These are phyloP conservation scores for Neurospora terricola DNA, from an alignment of 495 filamentous ascomycete genomes.

Conservation along the genomic window DNA sequence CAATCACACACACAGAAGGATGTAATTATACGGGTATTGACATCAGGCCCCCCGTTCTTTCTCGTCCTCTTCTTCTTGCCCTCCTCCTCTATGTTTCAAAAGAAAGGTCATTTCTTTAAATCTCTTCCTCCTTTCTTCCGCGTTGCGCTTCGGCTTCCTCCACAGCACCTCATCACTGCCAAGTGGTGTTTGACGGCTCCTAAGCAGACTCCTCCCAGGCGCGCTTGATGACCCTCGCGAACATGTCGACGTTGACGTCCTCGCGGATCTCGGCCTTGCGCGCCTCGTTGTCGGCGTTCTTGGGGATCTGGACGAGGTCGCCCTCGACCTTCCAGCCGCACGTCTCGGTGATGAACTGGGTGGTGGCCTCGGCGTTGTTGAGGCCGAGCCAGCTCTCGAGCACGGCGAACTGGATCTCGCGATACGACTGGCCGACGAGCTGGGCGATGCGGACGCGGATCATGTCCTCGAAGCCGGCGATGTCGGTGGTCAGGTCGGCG, in stretches of 20 bases:
- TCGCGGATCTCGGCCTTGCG: constrained; percentile 93
- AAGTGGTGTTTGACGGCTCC: background rate
- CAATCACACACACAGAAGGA: constrained; percentile 4
- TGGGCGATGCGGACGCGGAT: constrained; percentile 87
- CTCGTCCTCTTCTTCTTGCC: constrained; percentile 1
- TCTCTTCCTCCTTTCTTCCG: constrained; percentile 8
- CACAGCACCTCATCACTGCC: background rate
- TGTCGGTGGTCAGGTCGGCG: constrained; percentile 88
- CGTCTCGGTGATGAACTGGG: constrained; percentile 71
- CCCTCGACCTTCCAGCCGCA: constrained; percentile 74
- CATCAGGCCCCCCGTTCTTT: constrained; percentile 1
- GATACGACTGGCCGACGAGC: constrained; percentile 77
- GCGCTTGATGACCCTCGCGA: constrained; percentile 66
- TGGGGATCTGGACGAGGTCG: constrained; percentile 54
- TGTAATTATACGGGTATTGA: constrained; percentile 6
- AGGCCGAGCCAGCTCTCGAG: constrained; percentile 86
- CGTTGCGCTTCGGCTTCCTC: background rate
- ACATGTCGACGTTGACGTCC: constrained; percentile 91
- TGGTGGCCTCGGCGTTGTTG: constrained; percentile 57
- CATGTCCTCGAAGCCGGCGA: constrained; percentile 91
- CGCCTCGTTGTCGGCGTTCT: constrained; percentile 97
- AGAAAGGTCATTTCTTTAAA: constrained; percentile 2
- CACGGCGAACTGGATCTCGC: constrained; percentile 64
- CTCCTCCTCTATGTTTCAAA: background rate
- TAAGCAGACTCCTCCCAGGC: constrained; percentile 79